Percentiles rank a stretch among this genome's conserved stretches.
These are phyloP conservation scores for Urtica urens DNA, from an alignment of 306 rosid genomes.

Conservation along the genomic window DNA sequence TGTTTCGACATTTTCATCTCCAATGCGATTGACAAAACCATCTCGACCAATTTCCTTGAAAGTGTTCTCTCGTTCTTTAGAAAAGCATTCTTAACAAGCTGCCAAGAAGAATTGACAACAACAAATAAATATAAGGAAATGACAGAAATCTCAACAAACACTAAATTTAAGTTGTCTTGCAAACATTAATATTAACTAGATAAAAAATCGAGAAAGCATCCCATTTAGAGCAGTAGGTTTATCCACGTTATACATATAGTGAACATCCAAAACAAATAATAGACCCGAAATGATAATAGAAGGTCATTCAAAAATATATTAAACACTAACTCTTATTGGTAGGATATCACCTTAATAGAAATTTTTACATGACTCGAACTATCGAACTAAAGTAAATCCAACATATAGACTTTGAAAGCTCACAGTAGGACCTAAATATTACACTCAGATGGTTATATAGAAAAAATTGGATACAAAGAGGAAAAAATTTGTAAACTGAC, in stretches of 20 bases:
- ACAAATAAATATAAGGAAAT: slow-evolving; percentile 5
- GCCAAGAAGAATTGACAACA: slow-evolving; percentile 6
- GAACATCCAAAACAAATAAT: not conserved
- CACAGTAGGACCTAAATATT: slow-evolving; percentile 8
- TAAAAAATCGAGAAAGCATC: not conserved
- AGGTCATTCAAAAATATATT: not conserved
- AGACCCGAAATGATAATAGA: not conserved
- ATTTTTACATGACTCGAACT: slow-evolving; percentile 4
- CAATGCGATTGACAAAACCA: slow-evolving; percentile 22
- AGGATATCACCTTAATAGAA: not conserved
- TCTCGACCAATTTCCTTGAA: slow-evolving; percentile 21
- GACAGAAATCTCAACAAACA: too few relatives aligned
- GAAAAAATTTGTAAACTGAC: not conserved
- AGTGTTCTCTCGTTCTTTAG: slow-evolving; percentile 19
- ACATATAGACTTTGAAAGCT: not conserved
- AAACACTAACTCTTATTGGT: not conserved
- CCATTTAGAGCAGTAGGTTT: not conserved
- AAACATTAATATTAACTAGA: not conserved
- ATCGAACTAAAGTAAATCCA: slow-evolving; percentile 2
- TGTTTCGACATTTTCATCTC: slow-evolving; percentile 20
- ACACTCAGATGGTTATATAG: not conserved
- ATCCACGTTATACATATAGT: not conserved
- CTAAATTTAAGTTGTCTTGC: too few relatives aligned
- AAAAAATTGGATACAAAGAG: not conserved
- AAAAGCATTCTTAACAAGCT: slow-evolving; percentile 26